Evolutionary conservation across 2,329 filamentous ascomycete genomes (phyloP).

Genomic region (Arthrobotrys sphaeroides): DNA sequence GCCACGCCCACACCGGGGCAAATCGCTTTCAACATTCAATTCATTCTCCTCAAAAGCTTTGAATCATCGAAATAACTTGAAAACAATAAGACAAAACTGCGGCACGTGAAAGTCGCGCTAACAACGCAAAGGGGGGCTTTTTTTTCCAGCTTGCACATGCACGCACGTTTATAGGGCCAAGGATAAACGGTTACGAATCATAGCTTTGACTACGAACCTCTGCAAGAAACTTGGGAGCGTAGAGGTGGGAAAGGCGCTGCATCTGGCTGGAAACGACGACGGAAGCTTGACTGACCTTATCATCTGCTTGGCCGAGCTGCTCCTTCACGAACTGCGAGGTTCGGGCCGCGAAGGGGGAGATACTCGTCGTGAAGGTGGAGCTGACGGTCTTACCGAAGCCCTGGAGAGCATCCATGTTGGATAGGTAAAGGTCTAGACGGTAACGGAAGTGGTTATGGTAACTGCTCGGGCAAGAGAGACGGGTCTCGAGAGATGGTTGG

Average conservation of each 20-base stretch:
- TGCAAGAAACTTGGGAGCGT: constrained; percentile 49
- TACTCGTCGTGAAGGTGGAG: constrained; percentile 62
- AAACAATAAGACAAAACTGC: not conserved
- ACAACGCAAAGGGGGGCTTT: constrained; percentile 18
- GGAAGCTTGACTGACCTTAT: constrained; percentile 72
- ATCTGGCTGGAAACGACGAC: constrained; percentile 31
- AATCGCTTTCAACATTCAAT: constrained; percentile 52
- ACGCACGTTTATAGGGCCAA: not conserved
- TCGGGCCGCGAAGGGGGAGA: constrained; percentile 90
- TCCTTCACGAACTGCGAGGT: constrained; percentile 98
- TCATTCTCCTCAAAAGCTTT: constrained; percentile 34
- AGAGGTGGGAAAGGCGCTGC: constrained; percentile 46
- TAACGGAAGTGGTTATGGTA: not conserved
- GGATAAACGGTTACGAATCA: not conserved
- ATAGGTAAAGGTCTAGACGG: constrained; percentile 5
- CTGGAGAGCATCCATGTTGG: constrained; percentile 73
- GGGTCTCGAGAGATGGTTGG: constrained; percentile 2
- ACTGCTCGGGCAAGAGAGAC: not conserved
- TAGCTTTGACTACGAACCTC: constrained; percentile 45
- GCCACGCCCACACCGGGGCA: constrained; percentile 33
- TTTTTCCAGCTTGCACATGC: constrained; percentile 3
- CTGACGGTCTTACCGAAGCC: constrained; percentile 76
- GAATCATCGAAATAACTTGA: constrained; percentile 10
- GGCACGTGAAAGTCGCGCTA: constrained; percentile 20
- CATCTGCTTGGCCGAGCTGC: constrained; percentile 91